Conservation (phyloP, 805 yeast species). For the Wickerhamiella qilinensis region DNA sequence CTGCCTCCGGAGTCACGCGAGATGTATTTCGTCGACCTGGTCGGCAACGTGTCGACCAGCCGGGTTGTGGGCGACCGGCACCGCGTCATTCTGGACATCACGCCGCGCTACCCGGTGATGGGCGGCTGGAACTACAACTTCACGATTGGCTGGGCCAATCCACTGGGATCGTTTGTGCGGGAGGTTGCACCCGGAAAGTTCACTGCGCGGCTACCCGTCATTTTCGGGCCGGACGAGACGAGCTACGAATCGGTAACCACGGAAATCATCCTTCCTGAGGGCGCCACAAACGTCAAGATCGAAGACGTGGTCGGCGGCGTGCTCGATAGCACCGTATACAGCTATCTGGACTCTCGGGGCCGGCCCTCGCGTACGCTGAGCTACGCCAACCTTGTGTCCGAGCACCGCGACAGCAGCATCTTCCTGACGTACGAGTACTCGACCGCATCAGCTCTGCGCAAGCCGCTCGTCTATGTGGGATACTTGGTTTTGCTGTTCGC, state of each 20-base stretch:
- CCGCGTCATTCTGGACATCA: constrained; percentile 34
- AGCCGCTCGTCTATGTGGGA: constrained; percentile 33
- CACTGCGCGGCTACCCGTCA: constrained; percentile 48
- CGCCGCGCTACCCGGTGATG: constrained; percentile 85
- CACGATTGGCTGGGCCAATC: constrained; percentile 83
- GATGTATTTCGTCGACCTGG: constrained; percentile 70
- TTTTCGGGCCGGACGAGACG: constrained; percentile 58
- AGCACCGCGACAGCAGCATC: constrained; percentile 39
- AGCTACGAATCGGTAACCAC: constrained; percentile 46
- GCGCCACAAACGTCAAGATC: constrained; percentile 42
- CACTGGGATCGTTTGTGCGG: constrained; percentile 37
- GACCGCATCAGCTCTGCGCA: constrained; percentile 33
- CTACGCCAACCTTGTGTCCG: constrained; percentile 52
- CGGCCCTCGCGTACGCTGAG: constrained; percentile 55
- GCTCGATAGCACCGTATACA: constrained; percentile 37
- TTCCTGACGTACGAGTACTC: constrained; percentile 50
- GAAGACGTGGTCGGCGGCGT: too few species aligned
- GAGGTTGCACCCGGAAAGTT: constrained; percentile 32
- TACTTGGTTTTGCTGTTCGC: constrained; percentile 47
- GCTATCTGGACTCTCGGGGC: constrained; percentile 55
- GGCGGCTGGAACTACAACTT: constrained; percentile 95
- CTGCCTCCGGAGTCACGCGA: constrained; percentile 39
- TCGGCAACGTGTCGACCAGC: constrained; percentile 84
- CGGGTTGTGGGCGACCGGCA: not conserved
- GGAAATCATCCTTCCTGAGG: constrained; percentile 71